A percentile compares a stretch with the other conserved stretches of the same genome.
These are phyloP conservation scores for Lipomyces yamanashiensis DNA, from an alignment of 805 yeast genomes.

Conservation along the genomic window DNA sequence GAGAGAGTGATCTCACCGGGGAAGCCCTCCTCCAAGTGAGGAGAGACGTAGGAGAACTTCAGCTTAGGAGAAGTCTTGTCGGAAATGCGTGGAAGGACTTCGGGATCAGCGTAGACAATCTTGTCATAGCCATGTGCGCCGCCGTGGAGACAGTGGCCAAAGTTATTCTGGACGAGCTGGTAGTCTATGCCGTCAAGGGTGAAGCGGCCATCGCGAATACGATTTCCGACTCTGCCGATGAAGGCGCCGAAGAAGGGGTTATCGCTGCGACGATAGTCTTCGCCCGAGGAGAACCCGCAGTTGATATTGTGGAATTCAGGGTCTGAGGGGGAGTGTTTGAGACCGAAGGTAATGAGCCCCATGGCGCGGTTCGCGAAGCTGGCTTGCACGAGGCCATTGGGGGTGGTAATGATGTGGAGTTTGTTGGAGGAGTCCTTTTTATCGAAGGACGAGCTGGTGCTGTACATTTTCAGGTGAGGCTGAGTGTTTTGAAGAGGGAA, in stretches of 20 bases:
- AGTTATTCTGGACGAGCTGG: slow-evolving; percentile 52
- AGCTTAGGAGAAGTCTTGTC: slow-evolving; percentile 43
- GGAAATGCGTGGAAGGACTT: slow-evolving; percentile 46
- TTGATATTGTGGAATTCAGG: slow-evolving; percentile 23
- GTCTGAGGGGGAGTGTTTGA: slow-evolving; percentile 15
- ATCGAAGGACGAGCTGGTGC: slow-evolving; percentile 33
- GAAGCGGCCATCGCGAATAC: slow-evolving; percentile 55
- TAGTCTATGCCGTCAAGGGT: slow-evolving; percentile 50
- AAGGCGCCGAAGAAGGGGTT: slow-evolving; percentile 67
- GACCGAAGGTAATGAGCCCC: slow-evolving; percentile 20
- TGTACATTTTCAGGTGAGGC: neutral
- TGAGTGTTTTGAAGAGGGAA: neutral
- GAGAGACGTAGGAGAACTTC: slow-evolving; percentile 52
- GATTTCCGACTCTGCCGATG: slow-evolving; percentile 68
- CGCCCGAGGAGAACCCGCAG: slow-evolving; percentile 17
- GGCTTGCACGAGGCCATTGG: slow-evolving; percentile 26
- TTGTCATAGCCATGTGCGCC: slow-evolving; percentile 59
- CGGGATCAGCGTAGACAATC: slow-evolving; percentile 59
- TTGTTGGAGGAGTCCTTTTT: slow-evolving; percentile 18
- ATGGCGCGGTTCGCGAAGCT: slow-evolving; percentile 32
- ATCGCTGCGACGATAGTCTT: slow-evolving; percentile 42
- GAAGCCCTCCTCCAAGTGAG: slow-evolving; percentile 59
- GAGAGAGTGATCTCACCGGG: slow-evolving; percentile 59
- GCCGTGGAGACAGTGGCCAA: slow-evolving; percentile 56
- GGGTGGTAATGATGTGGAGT: slow-evolving; percentile 23